Base-by-base conservation (phyloP, 2,329 filamentous ascomycete genomes). In the Colletotrichum lini region DNA sequence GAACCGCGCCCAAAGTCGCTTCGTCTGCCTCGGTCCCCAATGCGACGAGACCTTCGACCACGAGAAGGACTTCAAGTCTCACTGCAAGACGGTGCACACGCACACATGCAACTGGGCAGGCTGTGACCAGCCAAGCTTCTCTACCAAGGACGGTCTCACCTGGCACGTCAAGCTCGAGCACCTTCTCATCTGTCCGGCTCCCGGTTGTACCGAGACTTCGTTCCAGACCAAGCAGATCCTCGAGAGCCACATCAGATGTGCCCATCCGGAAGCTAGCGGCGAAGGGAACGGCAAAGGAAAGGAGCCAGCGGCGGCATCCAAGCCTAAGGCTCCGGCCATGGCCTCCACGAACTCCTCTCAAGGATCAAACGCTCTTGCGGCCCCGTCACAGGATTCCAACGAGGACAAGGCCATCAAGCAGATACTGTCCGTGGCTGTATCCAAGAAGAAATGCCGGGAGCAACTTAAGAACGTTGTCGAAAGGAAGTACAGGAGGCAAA, bases 121-220 rank as follows among this genome's bases (percentile, higher is more conserved):
- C 26, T 86, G 84, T 50, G 69, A 75, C 1, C 78, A 79, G 8
- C 73, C 77, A 0, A 78, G 78, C 56, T 86, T 85, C 64, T 74
- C 77, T 2, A 80, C 81, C 1, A 78, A 77, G 16, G 79, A 80
- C 44, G 82, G 79, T 10, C 79, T 85, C 42, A 78, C 80, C 18
- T 82, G 83, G 76, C 84, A 86, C 68, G 82, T 86, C 49, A 84
- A 85, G 66, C 76, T 77, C 23, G 80, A 85, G 57, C 84, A 86
- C 69, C 77, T 85, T 13, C 78, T 85, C 38, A 74, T 82, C 35
- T 86, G 84, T 40, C 84, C 84, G 0, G 77, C 79, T 1, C 73
- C 77, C 0, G 81, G 79, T 0, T 86, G 84, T 65, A 75, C 77
- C 44, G 82, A 84, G 60, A 75, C 75, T n/a, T 73, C 75, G 0